Evolutionary conservation across 2,329 filamentous ascomycete genomes (phyloP).

Genomic region (Penicillium janthinellum): DNA sequence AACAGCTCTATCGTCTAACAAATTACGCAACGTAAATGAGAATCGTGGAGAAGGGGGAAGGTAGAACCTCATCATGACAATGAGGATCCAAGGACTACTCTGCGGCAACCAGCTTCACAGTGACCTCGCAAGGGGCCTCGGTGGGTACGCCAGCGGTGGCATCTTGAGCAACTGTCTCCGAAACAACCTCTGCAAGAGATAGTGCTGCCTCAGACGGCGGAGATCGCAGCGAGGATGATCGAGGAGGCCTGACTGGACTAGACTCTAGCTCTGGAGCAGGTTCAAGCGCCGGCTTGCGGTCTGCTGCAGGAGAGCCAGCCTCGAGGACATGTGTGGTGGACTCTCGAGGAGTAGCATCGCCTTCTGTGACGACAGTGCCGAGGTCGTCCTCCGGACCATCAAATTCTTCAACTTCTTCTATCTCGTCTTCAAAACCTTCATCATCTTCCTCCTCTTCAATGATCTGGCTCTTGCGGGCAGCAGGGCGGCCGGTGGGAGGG

Average conservation of each 20-base stretch:
- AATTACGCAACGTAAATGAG: constrained; percentile 9
- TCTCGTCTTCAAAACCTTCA: constrained; percentile 41
- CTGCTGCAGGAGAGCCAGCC: constrained; percentile 21
- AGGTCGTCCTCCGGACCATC: constrained; percentile 35
- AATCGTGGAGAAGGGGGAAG: constrained; percentile 10
- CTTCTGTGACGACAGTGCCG: constrained; percentile 18
- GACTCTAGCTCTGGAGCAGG: constrained; percentile 36
- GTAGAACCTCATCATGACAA: constrained; percentile 11
- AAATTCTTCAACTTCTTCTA: constrained; percentile 47
- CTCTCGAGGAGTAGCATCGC: constrained; percentile 9
- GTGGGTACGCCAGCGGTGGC: neutral
- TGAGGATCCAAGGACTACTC: constrained; percentile 13
- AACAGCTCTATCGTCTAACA: constrained; percentile 29
- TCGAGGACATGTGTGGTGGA: constrained; percentile 9
- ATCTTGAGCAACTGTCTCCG: constrained; percentile 11
- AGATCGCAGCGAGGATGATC: constrained; percentile 42
- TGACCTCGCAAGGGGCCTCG: constrained; percentile 12
- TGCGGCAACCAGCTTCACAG: constrained; percentile 18
- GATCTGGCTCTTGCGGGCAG: constrained; percentile 44
- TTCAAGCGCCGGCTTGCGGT: constrained; percentile 31
- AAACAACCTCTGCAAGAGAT: constrained; percentile 10
- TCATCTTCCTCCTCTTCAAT: constrained; percentile 50
- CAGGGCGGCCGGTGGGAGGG: constrained; percentile 26
- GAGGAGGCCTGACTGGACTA: constrained; percentile 37
- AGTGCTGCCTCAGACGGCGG: constrained; percentile 17